Conservation (phyloP, 306 rosid genomes). For the Biancaea sappan region DNA sequence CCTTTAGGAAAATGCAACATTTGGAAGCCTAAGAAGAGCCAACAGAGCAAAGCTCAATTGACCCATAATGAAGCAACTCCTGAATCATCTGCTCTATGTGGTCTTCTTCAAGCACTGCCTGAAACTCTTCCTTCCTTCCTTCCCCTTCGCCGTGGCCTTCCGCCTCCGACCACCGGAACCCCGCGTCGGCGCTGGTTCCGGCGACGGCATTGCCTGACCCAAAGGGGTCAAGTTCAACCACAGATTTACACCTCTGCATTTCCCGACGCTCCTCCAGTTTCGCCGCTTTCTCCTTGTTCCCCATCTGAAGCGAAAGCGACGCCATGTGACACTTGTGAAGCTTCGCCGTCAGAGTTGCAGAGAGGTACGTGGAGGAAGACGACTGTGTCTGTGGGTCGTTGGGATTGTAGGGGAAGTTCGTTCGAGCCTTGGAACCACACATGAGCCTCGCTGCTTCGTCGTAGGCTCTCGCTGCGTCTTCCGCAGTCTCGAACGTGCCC, state of each 20-base stretch:
- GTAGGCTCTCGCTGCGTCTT: constrained; percentile 87
- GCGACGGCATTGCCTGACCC: constrained; percentile 17
- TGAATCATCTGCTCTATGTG: constrained; percentile 91
- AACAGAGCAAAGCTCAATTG: constrained; percentile 67
- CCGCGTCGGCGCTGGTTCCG: constrained; percentile 34
- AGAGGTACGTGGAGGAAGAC: constrained; percentile 61
- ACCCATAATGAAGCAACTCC: constrained; percentile 77
- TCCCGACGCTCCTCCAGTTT: constrained; percentile 38
- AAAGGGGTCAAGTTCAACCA: neutral
- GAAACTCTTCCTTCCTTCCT: constrained; percentile 42
- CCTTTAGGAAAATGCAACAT: constrained; percentile 19
- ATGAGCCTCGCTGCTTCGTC: constrained; percentile 87
- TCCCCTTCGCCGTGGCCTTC: constrained; percentile 39
- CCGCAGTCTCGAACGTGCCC: constrained; percentile 87
- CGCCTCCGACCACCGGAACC: constrained; percentile 49
- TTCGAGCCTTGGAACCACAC: constrained; percentile 80
- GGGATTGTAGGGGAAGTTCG: constrained; percentile 69
- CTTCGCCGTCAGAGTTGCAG: constrained; percentile 68
- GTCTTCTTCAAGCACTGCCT: constrained; percentile 78
- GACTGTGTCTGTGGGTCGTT: constrained; percentile 58
- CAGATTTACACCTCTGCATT: neutral
- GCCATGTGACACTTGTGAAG: constrained; percentile 76
- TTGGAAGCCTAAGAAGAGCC: constrained; percentile 43
- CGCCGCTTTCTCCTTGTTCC: constrained; percentile 48
- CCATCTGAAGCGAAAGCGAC: constrained; percentile 73